phyloP scores from a whole-genome alignment of 345 rosid genomes.

The Fremontodendron californicum region DNA sequence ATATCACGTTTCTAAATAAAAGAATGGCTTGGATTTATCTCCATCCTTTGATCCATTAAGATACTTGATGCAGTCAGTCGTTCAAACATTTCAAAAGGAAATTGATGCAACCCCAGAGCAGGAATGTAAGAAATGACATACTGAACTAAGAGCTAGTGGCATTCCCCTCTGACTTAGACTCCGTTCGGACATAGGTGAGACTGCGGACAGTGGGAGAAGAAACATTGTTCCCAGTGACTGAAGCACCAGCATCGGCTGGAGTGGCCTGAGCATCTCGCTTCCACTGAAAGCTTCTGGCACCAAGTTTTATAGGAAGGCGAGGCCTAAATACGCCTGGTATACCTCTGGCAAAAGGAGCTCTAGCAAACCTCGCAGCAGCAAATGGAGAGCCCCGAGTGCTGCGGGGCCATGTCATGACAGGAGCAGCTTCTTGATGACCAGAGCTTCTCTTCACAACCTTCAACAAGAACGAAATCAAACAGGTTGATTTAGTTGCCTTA shows the following conservation, averaged over 20 bases:
- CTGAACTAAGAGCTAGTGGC: constrained; percentile 27
- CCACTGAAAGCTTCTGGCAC: constrained; percentile 95
- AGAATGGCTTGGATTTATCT: background rate
- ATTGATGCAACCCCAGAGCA: background rate
- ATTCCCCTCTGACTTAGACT: constrained; percentile 41
- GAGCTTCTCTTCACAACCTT: constrained; percentile 76
- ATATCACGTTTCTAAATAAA: background rate
- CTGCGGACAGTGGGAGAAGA: constrained; percentile 51
- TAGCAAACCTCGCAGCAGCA: constrained; percentile 47
- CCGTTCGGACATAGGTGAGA: constrained; percentile 73
- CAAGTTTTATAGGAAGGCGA: constrained; percentile 52
- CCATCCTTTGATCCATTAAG: background rate
- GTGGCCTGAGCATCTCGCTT: constrained; percentile 61
- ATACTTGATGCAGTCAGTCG: background rate
- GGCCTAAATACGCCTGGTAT: constrained; percentile 55
- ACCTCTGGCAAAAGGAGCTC: constrained; percentile 64
- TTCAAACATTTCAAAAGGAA: constrained; percentile 5
- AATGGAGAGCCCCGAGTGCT: constrained; percentile 40
- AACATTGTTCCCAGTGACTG: constrained; percentile 27
- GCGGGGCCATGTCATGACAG: constrained; percentile 65
- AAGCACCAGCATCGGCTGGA: constrained; percentile 28
- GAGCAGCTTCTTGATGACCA: constrained; percentile 49
- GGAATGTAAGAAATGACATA: background rate
- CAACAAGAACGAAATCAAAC: constrained; percentile 8
- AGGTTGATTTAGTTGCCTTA: background rate